Evolutionary conservation across 371 early-diverging fungal species (phyloP).

Genomic region (Cokeromyces recurvatus): DNA sequence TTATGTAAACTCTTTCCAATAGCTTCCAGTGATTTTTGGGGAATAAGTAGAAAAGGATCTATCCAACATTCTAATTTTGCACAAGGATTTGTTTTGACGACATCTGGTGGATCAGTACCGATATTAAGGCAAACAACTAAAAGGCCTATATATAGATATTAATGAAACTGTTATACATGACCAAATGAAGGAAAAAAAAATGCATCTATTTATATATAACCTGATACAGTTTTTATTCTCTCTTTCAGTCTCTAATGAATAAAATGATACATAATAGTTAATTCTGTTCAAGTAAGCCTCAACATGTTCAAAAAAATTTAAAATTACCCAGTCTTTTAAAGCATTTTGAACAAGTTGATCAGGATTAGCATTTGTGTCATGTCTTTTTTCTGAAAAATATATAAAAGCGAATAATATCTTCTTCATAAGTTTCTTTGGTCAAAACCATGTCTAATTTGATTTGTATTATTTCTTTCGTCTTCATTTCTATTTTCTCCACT

Average conservation of each 20-base stretch:
- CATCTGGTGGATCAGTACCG: constrained; percentile 95
- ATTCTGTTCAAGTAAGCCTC: background rate
- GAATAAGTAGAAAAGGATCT: constrained; percentile 81
- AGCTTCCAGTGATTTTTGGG: constrained; percentile 78
- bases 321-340: constrained; percentile 41
- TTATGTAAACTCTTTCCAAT: constrained; percentile 88
- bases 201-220: constrained; percentile 9
- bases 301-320: background rate
- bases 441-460: constrained; percentile 50
- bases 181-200: too few relatives aligned
- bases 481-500: too few relatives aligned
- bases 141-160: constrained; percentile 30
- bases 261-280: too few relatives aligned
- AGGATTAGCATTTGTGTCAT: constrained; percentile 43
- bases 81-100: constrained; percentile 83
- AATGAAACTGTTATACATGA: too few relatives aligned
- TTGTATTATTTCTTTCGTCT: constrained; percentile 22
- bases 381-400: constrained; percentile 59
- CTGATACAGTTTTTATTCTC: constrained; percentile 48
- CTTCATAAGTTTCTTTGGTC: constrained; percentile 52
- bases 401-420: constrained; percentile 53
- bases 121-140: constrained; percentile 93
- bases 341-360: constrained; percentile 12
- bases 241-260: constrained; percentile 41
- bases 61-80: constrained; percentile 95